Percentiles rank a stretch among this genome's conserved stretches.
These are phyloP conservation scores for Tuber microsphaerosporum DNA, from an alignment of 495 filamentous ascomycete genomes.

Conservation along the genomic window DNA sequence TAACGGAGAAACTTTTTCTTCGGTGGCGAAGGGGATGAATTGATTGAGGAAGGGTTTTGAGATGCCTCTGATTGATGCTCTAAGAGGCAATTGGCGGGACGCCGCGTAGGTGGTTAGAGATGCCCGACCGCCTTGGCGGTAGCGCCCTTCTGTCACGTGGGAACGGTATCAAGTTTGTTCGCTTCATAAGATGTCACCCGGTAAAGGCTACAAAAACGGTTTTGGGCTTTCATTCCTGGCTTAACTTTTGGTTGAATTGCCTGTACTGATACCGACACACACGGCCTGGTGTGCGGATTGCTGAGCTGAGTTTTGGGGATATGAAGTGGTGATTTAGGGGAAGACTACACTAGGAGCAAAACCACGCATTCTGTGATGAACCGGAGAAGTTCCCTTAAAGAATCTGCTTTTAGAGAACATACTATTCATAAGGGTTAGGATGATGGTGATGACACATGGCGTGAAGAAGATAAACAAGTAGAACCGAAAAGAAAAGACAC, in stretches of 20 bases:
- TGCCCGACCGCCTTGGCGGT: neutral
- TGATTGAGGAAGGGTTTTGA: neutral
- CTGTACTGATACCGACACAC: neutral
- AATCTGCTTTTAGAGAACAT: neutral
- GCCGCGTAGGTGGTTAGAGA: neutral
- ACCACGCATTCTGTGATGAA: neutral
- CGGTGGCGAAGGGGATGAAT: neutral
- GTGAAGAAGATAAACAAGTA: conserved; percentile 4
- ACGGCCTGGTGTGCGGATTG: neutral
- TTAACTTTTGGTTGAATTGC: neutral
- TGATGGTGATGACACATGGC: neutral
- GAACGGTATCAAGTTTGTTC: neutral
- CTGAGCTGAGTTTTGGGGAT: neutral
- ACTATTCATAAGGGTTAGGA: neutral
- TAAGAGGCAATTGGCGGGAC: neutral
- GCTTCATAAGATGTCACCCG: neutral
- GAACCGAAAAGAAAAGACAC: conserved; percentile 9
- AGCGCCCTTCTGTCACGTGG: neutral
- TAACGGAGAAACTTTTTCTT: neutral
- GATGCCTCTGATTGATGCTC: conserved; percentile 1
- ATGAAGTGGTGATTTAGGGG: neutral
- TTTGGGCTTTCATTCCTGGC: neutral
- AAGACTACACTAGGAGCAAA: neutral
- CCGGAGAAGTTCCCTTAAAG: neutral
- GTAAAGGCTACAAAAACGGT: neutral